Evolutionary conservation across 2,329 filamentous ascomycete species (phyloP).

Genomic region (Elsinoe batatas): DNA sequence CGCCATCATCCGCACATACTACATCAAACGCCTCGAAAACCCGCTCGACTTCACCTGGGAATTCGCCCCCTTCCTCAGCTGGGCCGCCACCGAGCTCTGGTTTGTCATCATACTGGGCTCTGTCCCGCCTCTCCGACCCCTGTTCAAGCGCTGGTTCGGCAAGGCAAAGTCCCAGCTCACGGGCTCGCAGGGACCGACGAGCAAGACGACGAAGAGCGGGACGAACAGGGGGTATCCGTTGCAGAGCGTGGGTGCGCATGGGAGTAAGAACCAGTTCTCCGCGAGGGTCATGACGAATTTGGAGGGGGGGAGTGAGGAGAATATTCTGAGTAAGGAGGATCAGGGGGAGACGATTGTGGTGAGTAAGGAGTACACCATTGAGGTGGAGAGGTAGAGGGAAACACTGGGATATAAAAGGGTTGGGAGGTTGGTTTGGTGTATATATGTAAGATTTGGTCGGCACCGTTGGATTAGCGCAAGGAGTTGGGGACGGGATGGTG

Average conservation of each 20-base stretch:
- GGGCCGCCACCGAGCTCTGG: conserved; percentile 13
- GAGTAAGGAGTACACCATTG: conserved; percentile 5
- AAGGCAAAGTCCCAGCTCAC: conserved; percentile 4
- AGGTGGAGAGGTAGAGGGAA: background rate
- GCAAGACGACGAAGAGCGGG: conserved; percentile 1
- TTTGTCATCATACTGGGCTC: conserved; percentile 14
- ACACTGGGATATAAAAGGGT: background rate
- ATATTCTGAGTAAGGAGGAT: conserved; percentile 4
- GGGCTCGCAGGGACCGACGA: background rate
- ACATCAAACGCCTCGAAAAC: conserved; percentile 10
- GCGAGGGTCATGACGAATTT: conserved; percentile 9
- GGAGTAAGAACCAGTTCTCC: conserved; percentile 6
- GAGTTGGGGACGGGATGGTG: background rate
- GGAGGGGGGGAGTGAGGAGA: conserved; percentile 9
- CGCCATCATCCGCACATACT: conserved; percentile 13
- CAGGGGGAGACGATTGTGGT: conserved; percentile 3
- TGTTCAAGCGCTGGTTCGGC: conserved; percentile 14
- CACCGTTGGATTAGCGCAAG: background rate
- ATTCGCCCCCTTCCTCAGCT: conserved; percentile 9
- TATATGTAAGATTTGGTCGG: too few relatives aligned
- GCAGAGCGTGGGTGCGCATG: background rate
- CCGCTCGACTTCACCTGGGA: conserved; percentile 10
- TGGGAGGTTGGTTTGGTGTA: too few relatives aligned
- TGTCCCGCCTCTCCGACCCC: conserved; percentile 13
- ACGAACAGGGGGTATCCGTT: background rate